These are phyloP conservation scores for Inga oerstediana DNA, from an alignment of 306 rosid species.

Conservation along the genomic window DNA sequence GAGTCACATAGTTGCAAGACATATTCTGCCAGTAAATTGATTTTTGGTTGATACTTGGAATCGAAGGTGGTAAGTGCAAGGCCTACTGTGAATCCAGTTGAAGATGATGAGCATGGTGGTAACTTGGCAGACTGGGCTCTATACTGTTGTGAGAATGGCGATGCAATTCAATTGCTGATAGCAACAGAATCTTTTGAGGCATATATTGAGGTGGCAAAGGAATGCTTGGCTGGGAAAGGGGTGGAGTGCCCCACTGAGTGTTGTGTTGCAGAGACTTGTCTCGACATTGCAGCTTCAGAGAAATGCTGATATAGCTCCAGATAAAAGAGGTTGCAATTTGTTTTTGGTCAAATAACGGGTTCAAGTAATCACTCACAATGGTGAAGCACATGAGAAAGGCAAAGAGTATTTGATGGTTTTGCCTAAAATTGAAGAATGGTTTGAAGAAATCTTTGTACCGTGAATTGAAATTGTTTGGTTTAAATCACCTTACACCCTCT, in stretches of 20 bases:
- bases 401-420: too few relatives aligned
- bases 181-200: slow-evolving; percentile 38
- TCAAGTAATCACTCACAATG: too few relatives aligned
- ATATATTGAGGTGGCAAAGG: slow-evolving; percentile 43
- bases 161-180: slow-evolving; percentile 36
- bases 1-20: too few relatives aligned
- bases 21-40: too few relatives aligned
- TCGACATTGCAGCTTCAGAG: slow-evolving; percentile 46
- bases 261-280: slow-evolving; percentile 47
- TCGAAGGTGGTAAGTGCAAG: slow-evolving; percentile 37
- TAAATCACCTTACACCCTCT: too few relatives aligned
- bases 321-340: too few relatives aligned
- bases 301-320: slow-evolving; percentile 23
- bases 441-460: too few relatives aligned
- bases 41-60: too few relatives aligned
- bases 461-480: too few relatives aligned
- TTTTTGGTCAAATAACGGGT: too few relatives aligned
- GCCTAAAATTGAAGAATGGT: too few relatives aligned
- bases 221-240: slow-evolving; percentile 52
- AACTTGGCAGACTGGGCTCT: slow-evolving; percentile 47
- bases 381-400: too few relatives aligned
- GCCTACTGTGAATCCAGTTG: slow-evolving; percentile 30
- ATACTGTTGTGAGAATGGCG: slow-evolving; percentile 34
- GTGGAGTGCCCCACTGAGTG: slow-evolving; percentile 51
- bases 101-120: slow-evolving; percentile 28